Conservation (phyloP, 2,329 filamentous ascomycete genomes). For the Bipolaris bicolor region DNA sequence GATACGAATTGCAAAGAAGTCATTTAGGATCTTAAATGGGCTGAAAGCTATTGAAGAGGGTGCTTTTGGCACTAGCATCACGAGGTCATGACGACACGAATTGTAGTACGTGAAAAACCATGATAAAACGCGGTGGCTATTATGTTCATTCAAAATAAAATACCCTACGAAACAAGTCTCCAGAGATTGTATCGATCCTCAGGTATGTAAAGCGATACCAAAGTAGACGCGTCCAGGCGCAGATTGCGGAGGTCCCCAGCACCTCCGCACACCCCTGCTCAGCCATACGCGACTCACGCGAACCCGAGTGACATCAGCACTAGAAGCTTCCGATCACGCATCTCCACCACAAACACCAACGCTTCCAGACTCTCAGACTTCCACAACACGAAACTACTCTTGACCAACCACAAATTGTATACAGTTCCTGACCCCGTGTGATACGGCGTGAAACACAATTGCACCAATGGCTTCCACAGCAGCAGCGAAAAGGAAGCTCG, state of each 20-base stretch:
- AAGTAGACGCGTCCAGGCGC: background rate
- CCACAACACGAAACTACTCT: background rate
- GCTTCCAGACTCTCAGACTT: background rate
- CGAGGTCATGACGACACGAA: constrained; percentile 11
- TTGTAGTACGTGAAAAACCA: background rate
- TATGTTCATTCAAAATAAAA: too few species aligned
- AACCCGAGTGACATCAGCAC: constrained; percentile 46
- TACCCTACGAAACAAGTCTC: background rate
- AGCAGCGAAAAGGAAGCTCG: constrained; percentile 73
- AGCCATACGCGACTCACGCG: constrained; percentile 29
- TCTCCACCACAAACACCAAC: background rate
- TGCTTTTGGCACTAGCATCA: constrained; percentile 1
- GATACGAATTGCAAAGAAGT: background rate
- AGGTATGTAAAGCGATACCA: background rate
- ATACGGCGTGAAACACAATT: background rate
- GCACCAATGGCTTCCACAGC: constrained; percentile 58
- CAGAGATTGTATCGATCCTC: background rate
- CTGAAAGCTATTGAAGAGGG: background rate
- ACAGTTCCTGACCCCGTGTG: too few species aligned
- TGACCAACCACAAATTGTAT: background rate
- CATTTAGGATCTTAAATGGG: background rate
- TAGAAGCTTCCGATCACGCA: constrained; percentile 20
- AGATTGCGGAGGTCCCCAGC: constrained; percentile 13
- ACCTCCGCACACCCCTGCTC: constrained; percentile 29
- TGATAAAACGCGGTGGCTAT: background rate